Conservation (phyloP, 192 early-diverging fungal species). For the Allomyces javanicus region DNA sequence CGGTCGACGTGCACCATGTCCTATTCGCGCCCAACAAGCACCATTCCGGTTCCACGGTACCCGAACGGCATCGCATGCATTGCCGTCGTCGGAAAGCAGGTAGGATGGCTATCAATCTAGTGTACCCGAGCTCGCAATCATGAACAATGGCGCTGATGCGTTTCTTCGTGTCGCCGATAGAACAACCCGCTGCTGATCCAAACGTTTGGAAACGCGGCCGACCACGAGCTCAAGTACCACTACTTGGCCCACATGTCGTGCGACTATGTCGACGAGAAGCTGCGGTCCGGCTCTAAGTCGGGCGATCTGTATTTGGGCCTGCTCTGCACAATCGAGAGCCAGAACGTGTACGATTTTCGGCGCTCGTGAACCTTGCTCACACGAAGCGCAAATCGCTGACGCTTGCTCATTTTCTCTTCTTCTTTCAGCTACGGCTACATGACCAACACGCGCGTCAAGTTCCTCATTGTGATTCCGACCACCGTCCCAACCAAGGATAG, state of each 20-base stretch:
- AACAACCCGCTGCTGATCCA: conserved; percentile 76
- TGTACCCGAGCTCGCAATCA: background rate
- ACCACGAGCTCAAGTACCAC: conserved; percentile 70
- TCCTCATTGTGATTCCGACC: conserved; percentile 33
- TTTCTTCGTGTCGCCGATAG: conserved; percentile 12
- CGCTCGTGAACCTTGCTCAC: too few relatives aligned
- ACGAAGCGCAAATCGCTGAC: too few relatives aligned
- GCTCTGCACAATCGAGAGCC: conserved; percentile 70
- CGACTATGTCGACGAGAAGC: conserved; percentile 69
- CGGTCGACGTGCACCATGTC: too few relatives aligned
- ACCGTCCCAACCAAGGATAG: conserved; percentile 25
- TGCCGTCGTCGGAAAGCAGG: conserved; percentile 37
- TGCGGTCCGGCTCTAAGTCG: conserved; percentile 28
- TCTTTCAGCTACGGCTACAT: conserved; percentile 56
- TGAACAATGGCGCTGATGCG: background rate
- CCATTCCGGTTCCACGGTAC: background rate
- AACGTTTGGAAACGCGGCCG: conserved; percentile 40
- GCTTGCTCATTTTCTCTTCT: conserved; percentile 1
- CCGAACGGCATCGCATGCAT: conserved; percentile 30
- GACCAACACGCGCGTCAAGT: conserved; percentile 66
- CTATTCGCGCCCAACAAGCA: background rate
- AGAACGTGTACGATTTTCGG: conserved; percentile 41
- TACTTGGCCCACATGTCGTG: conserved; percentile 78
- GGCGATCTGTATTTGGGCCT: conserved; percentile 72
- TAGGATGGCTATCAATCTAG: conserved; percentile 2